Evolutionary conservation across 352 stramenopile genomes (phyloP), one percentile per base, ranked within the genome.

Genomic region (Sclerospora graminicola): DNA sequence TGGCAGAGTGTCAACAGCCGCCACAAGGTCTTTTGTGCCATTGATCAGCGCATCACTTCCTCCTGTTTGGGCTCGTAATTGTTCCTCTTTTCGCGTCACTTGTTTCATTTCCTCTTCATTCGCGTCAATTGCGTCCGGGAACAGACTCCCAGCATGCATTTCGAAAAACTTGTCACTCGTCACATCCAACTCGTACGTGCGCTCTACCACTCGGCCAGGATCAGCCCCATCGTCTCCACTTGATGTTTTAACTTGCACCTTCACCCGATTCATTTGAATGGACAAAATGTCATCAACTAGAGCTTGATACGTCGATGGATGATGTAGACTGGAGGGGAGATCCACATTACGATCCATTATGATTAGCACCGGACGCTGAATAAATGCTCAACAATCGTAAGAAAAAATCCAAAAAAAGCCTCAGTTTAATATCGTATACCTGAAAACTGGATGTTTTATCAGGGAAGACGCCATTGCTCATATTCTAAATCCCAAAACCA

Each of bases 271-370:
- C 45, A 97, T 82, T 23, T 89, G 79, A 60, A 98, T 95, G 35
- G 84, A 85, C 34, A 98, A 66, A 37, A 98, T 77, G 60, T 99
- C 96, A 58, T 98, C 91, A 16, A 98, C 88, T 10, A 99, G 69
- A 18, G 94, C 92, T 49, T 91, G 79, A 45, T 95, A 93, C n/a
- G 82, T 90, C 26, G 88, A 97, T 5, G 87, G 92, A 57, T 99
- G 96, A 58, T 98, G 82, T 34, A 98, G 68, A 38, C 88, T 89
- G 30, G 92, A 96, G 14, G 95, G 81, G 16, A 98, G 69, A 63
- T 99, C 95, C 63, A 96, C 84, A 56, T 96, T 97, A 10, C 96
- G 93, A 63, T 99, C 94, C 67, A 98, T 81, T 44, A 99, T 92
- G 28, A 99, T 91, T 43, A 99, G 49, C 14, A 99, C 78, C 0